phyloP scores from a whole-genome alignment of 352 stramenopile species.

The Blastocystis sp. region DNA sequence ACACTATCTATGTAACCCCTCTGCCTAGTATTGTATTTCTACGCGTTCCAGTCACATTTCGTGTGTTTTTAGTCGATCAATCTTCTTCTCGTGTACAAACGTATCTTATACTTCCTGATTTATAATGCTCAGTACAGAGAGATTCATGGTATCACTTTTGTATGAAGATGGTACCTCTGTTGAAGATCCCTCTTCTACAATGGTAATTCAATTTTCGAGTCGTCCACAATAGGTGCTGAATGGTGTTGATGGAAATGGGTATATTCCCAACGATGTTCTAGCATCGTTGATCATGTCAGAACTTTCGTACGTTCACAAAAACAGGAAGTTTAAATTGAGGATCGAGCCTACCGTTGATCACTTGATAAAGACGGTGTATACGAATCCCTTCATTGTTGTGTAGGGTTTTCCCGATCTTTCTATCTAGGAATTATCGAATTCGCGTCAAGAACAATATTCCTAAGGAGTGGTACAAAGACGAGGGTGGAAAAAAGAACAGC shows the following conservation, averaged over 20 bases:
- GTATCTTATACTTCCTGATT: background rate
- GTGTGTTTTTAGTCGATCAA: constrained; percentile 9
- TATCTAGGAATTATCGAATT: constrained; percentile 20
- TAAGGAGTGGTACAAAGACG: constrained; percentile 39
- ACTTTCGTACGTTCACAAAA: constrained; percentile 1
- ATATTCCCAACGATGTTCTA: background rate
- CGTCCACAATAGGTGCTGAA: background rate
- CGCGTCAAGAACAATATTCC: constrained; percentile 14
- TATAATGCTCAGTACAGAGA: background rate
- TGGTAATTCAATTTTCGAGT: background rate
- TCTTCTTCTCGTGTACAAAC: background rate
- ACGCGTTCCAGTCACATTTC: background rate
- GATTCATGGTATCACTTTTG: background rate
- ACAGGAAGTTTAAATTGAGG: constrained; percentile 3
- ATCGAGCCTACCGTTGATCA: background rate
- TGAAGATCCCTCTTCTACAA: background rate
- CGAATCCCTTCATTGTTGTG: constrained; percentile 27
- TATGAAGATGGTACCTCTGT: constrained; percentile 20
- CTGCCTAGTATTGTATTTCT: background rate
- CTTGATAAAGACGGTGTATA: background rate
- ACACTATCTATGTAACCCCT: background rate
- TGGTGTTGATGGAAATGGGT: background rate
- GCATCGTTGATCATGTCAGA: background rate
- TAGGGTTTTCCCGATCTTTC: background rate
- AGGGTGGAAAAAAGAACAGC: constrained; percentile 30